Conservation (phyloP, 1,284 basidiomycete species). For the Inonotus obliquus region DNA sequence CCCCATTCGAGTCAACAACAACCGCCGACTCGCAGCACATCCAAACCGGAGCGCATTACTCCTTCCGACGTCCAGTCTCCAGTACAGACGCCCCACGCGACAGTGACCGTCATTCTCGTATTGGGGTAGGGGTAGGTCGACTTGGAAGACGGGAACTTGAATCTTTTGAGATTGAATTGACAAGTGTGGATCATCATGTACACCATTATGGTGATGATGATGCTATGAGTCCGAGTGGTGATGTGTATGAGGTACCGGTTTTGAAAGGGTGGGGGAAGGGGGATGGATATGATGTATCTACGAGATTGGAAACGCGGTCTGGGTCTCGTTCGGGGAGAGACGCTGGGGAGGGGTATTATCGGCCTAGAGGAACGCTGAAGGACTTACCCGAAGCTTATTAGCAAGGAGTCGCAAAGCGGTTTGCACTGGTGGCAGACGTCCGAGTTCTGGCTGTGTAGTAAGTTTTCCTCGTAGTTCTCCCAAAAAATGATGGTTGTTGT, state of each 20-base stretch:
- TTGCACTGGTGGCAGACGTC: too few relatives aligned
- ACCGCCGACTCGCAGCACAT: not conserved
- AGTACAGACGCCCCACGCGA: not conserved
- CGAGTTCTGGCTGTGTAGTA: too few relatives aligned
- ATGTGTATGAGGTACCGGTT: not conserved
- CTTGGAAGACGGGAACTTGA: not conserved
- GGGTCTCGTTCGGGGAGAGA: too few relatives aligned
- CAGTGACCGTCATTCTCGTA: not conserved
- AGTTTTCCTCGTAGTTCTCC: too few relatives aligned
- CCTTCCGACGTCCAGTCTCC: not conserved
- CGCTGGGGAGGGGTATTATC: not conserved
- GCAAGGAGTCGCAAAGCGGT: too few relatives aligned
- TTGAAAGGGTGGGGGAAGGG: not conserved
- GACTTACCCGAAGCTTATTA: too few relatives aligned
- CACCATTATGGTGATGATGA: not conserved
- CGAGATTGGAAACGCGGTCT: not conserved
- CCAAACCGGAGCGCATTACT: not conserved
- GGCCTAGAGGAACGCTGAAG: not conserved
- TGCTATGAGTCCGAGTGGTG: not conserved
- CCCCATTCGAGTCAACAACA: not conserved
- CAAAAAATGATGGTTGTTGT: too few relatives aligned
- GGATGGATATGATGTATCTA: not conserved
- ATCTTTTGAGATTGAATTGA: not conserved
- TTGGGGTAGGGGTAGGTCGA: not conserved
- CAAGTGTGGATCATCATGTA: not conserved